Evolutionary conservation across 257 asterid species (phyloP).

Genomic region (Petunia secreta): DNA sequence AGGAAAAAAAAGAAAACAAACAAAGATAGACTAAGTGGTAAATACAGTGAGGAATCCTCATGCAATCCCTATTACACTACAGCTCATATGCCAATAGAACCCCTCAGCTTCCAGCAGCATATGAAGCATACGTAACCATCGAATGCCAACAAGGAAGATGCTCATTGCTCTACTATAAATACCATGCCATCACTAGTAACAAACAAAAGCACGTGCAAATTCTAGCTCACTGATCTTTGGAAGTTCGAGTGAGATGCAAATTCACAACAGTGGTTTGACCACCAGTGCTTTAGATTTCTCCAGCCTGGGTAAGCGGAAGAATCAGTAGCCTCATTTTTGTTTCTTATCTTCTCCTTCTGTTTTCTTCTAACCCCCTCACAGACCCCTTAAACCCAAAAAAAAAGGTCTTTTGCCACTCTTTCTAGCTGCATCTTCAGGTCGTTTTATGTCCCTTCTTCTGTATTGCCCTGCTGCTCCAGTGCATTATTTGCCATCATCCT

Average conservation of each 20-base stretch:
- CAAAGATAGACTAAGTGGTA: neutral
- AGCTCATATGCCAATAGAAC: neutral
- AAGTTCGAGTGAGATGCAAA: neutral
- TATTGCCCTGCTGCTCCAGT: neutral
- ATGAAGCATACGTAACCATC: neutral
- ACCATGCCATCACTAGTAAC: neutral
- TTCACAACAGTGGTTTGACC: neutral
- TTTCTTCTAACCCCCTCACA: neutral
- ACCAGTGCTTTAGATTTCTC: neutral
- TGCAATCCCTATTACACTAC: neutral
- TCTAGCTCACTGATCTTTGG: neutral
- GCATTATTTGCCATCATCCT: neutral
- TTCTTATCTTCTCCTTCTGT: neutral
- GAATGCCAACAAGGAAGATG: neutral
- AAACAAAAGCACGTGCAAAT: neutral
- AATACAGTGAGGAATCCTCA: neutral
- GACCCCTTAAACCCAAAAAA: neutral
- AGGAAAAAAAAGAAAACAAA: neutral
- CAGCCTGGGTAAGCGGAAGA: neutral
- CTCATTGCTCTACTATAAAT: neutral
- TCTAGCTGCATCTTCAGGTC: neutral
- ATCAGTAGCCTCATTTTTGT: neutral
- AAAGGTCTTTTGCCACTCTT: neutral
- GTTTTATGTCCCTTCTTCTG: neutral
- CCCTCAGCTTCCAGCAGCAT: constrained; percentile 1